phyloP scores from a whole-genome alignment of 2,329 filamentous ascomycete genomes.

The Trichophyton equinum region DNA sequence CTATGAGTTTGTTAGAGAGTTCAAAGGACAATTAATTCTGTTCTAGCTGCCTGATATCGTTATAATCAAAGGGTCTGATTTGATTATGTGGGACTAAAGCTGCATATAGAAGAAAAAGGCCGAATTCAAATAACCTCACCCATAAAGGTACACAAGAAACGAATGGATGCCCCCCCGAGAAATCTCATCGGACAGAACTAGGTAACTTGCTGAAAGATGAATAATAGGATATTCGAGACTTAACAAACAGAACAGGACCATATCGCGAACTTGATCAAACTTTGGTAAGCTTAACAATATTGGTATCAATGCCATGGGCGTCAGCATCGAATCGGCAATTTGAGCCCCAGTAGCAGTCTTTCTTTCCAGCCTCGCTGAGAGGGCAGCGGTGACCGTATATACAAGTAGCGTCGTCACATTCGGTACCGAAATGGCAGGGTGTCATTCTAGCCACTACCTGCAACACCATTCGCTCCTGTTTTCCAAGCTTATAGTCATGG shows the following conservation, averaged over 20 bases:
- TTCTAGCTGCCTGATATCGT: too few species aligned
- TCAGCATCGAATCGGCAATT: conserved; percentile 46
- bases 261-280: conserved; percentile 5
- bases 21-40: background rate
- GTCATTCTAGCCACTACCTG: conserved; percentile 50
- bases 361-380: conserved; percentile 39
- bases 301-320: conserved; percentile 47
- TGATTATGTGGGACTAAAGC: background rate
- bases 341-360: conserved; percentile 46
- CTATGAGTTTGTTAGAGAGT: background rate
- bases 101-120: background rate
- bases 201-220: background rate
- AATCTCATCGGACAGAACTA: background rate
- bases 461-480: conserved; percentile 42
- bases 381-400: conserved; percentile 54
- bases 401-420: conserved; percentile 47
- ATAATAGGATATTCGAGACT: background rate
- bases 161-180: background rate
- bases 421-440: conserved; percentile 45
- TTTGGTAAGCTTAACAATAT: conserved; percentile 36
- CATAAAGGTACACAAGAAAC: background rate
- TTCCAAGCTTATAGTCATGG: conserved; percentile 43
- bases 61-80: background rate
- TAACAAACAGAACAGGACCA: background rate
- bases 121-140: background rate